Base-by-base conservation (phyloP, 371 early-diverging fungal genomes). In the Lichtheimia ornata region DNA sequence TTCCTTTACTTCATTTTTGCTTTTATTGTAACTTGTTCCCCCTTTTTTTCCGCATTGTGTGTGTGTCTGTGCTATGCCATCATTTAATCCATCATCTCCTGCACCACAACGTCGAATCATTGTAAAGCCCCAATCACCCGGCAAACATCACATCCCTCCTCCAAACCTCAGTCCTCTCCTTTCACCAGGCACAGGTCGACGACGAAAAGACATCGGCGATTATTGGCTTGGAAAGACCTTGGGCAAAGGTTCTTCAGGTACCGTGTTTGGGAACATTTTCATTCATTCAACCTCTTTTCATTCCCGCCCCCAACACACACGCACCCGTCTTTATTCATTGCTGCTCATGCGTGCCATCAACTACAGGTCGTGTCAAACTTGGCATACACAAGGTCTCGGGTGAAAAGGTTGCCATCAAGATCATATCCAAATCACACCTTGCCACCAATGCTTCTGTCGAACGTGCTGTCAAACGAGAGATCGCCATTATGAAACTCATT, bases 401-500 rank as follows among this genome's bases (percentile, higher is more conserved):
- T 53, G 83, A 91, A 61, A 87, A 88, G 61, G 94, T 95, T 3
- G 97, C 94, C 18, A 84, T 96, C 70, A 96, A 95, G 73, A 94
- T 96, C 73, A 94, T 96, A 61, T 81, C 88, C 65, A 81, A 88
- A 78, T 76, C 84, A 55, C 76, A 85, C 64, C 50, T 87, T 25
- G 84, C 76, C 41, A 79, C 84, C 60, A 76, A 77, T 52, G 74
- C 80, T 5, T 84, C 85, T 40, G 85, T 87, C 25, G 86, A 92
- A 76, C 84, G 84, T 56, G 91, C 95, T 41, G 88, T 95, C 35
- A 94, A 96, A 71, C 86, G 97, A 45, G 97, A 97, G 74, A 95
- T 96, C 62, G 92, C 93, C 18, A 88, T 97, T 57, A 93, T 96
- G 88, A 95, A 94, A 64, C 74, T 97, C 53, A 93, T 97, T 50